These are phyloP conservation scores for Tubosaeta sp. DNA, from an alignment of 768 basidiomycete genomes.

Conservation along the genomic window DNA sequence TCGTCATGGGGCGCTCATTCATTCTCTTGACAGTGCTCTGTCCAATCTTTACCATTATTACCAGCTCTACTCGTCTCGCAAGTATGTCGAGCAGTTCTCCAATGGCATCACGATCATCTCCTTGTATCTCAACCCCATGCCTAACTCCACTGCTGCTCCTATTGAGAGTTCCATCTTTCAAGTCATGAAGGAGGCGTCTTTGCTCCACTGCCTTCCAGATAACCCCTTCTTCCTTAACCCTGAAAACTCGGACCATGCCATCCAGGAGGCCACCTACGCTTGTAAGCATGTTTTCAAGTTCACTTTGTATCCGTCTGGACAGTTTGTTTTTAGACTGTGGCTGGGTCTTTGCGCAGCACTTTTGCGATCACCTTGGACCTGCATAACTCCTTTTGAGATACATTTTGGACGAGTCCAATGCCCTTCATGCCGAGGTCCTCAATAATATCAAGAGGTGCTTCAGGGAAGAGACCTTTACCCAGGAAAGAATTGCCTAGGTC, in stretches of 20 bases:
- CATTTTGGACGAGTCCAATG: slow-evolving; percentile 82
- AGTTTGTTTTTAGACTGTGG: slow-evolving; percentile 62
- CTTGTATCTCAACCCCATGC: slow-evolving; percentile 90
- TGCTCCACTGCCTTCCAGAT: slow-evolving; percentile 92
- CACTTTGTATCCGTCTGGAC: not conserved
- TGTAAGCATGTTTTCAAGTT: slow-evolving; percentile 46
- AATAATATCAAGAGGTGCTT: slow-evolving; percentile 94
- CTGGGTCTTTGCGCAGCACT: slow-evolving; percentile 98
- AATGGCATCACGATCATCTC: slow-evolving; percentile 96
- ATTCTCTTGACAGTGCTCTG: slow-evolving; percentile 54
- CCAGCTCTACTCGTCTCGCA: slow-evolving; percentile 88
- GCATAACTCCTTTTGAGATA: slow-evolving; percentile 90
- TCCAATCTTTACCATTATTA: slow-evolving; percentile 98
- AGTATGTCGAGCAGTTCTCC: slow-evolving; percentile 98
- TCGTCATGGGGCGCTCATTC: not conserved
- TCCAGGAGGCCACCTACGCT: slow-evolving; percentile 95
- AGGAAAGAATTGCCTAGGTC: slow-evolving; percentile 87
- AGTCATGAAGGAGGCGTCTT: slow-evolving; percentile 93
- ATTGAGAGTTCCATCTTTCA: slow-evolving; percentile 98
- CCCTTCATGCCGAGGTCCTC: slow-evolving; percentile 87
- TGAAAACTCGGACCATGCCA: slow-evolving; percentile 59
- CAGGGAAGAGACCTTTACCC: slow-evolving; percentile 97
- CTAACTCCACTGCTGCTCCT: slow-evolving; percentile 72
- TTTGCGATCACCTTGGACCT: slow-evolving; percentile 90
- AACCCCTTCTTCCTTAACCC: slow-evolving; percentile 78